Evolutionary conservation across 352 stramenopile species (phyloP).

Genomic region (Elongisporangium prolatum): DNA sequence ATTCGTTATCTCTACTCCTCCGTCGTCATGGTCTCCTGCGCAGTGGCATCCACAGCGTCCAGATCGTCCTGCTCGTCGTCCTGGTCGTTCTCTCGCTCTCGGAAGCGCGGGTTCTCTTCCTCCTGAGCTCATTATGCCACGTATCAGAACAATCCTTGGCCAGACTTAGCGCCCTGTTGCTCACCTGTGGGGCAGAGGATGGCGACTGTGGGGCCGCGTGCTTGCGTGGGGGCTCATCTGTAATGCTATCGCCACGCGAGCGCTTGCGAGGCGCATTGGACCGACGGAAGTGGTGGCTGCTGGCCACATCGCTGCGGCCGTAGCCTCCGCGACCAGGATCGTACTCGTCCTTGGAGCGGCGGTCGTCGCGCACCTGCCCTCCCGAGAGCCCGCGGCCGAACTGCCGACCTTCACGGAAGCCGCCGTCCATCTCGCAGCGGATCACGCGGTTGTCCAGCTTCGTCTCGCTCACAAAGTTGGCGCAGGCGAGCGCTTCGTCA

Average conservation of each 20-base stretch:
- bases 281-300: constrained; percentile 67
- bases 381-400: constrained; percentile 80
- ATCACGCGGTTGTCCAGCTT: constrained; percentile 88
- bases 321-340: constrained; percentile 77
- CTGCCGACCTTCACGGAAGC: constrained; percentile 82
- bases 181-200: constrained; percentile 10
- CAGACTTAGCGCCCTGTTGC: background rate
- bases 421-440: constrained; percentile 86
- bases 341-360: constrained; percentile 83
- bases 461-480: constrained; percentile 82
- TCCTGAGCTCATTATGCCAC: constrained; percentile 9
- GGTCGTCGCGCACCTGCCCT: constrained; percentile 81
- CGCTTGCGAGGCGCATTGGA: constrained; percentile 43
- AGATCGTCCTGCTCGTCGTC: constrained; percentile 16
- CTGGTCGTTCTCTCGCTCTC: constrained; percentile 40
- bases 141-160: background rate
- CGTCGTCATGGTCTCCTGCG: background rate
- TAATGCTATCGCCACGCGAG: constrained; percentile 43
- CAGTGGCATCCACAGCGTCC: background rate
- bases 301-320: constrained; percentile 55
- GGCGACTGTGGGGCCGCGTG: constrained; percentile 18
- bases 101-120: constrained; percentile 63
- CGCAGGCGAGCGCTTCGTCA: constrained; percentile 62
- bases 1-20: background rate
- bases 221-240: constrained; percentile 35